Evolutionary conservation across 164 flowering plant species (phyloP), one percentile per base, ranked within the genome.

Genomic region (Magnolia officinalis): DNA sequence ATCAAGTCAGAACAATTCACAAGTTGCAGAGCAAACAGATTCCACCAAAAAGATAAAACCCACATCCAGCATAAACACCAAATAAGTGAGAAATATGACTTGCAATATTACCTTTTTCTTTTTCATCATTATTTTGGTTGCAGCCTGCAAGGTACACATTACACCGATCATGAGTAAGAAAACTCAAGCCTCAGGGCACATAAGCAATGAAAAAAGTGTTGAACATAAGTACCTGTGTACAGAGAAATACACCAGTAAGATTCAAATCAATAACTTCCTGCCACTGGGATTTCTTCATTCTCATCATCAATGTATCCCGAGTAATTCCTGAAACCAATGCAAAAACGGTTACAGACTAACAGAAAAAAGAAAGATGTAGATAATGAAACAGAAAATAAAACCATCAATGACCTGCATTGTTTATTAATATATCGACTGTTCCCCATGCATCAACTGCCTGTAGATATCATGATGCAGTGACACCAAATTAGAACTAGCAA

Each of bases 371-470:
- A 63, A 49, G 19, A 8, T n/a, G 8, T 50, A 4, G 51, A 69
- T 13, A 37, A 37, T 37, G 45, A 29, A 29, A 37, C 68, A 75
- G 31, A n/a, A 26, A 75, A 26, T 76, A 23, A 63, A 59, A 72
- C 52, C 78, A 72, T 29, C 49, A 59, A 21, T 66, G 65, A 93
- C 98, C 97, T 87, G 98, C 98, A 89, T 95, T 95, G 78, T 95
- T 95, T 68, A 95, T 78, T 85, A 95, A 82, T 67, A 95, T 75
- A 81, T 95, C 98, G 77, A 95, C 82, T 5, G 98, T 95, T 83
- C 98, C 98, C 98, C 98, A 95, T 68, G 91, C 84, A 86, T 95
- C 96, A 81, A 89, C 88, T 74, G 94, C 98, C 98, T 95, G 93
- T 61, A 89, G 26, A 84, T 9, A 26, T 77, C 67, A 74, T 55